Base-by-base conservation (phyloP, 768 basidiomycete genomes). In the Hypholoma fasciculare region DNA sequence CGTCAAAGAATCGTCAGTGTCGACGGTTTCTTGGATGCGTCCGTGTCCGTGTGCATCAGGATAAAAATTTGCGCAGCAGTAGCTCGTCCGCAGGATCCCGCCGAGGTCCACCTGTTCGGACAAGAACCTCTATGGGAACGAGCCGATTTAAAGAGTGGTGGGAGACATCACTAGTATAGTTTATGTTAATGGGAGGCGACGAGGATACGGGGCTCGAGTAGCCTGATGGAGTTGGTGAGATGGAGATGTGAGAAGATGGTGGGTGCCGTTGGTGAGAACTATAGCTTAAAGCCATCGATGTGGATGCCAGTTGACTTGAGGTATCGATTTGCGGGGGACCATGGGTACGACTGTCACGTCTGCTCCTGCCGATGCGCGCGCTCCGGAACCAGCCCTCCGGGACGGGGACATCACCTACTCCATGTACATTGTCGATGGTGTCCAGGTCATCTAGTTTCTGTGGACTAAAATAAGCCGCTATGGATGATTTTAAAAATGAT, bases 381-480 rank as follows among this genome's bases (percentile, higher is more conserved):
- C 88, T 90, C 67, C 82, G 82, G 73, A 92, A 93, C 80, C 86
- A 86, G 16, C 88, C 89, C 36, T 89, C 87, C 42, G 90, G 91
- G 16, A 92, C 87, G 44, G 71, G 70, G 17, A 86, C 73, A 69
- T 88, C 84, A 42, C 86, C 85, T 59, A 92, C 78, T 50, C 82
- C 83, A 23, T 77, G 84, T 65, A 92, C 82, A 50, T 78, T 81
- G 69, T 91, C 89, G 50, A 92, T 83, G 38, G 88, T 91, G 61
- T 80, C 78, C 42, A 93, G 82, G 54, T 79, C 78, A 68, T 90
- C 87, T 58, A 92, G 75, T 56, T 82, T 88, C 65, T 84, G 84
- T 66, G 90, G 90, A 64, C 88, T 91, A 71, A 91, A 93, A 77
- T 93, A 93, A 48, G 91, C 90, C 59, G 91, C 91, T 93, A 67